Percentiles rank a stretch among this genome's conserved stretches.
Evolutionary conservation across 2,329 filamentous ascomycete species (phyloP).

Genomic region (Penicillium sp.): DNA sequence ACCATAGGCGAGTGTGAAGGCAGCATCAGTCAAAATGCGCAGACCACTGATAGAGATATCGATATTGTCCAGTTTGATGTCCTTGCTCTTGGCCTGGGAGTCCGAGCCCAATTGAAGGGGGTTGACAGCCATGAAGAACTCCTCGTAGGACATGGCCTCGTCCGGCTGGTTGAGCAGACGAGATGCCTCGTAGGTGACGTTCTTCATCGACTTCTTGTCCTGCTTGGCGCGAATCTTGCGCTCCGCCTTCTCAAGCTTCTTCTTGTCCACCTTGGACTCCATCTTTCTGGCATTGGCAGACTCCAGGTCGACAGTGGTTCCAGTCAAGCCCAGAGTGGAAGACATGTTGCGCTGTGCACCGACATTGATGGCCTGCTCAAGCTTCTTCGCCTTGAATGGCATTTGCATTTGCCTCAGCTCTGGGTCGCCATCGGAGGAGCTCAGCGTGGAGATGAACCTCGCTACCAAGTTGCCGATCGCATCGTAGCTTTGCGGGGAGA

Average conservation of each 20-base stretch:
- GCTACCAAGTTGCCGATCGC: slow-evolving; percentile 80
- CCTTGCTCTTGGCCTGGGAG: slow-evolving; percentile 83
- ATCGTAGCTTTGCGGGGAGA: slow-evolving; percentile 68
- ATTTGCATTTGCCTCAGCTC: slow-evolving; percentile 66
- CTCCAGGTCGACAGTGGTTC: slow-evolving; percentile 84
- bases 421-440: slow-evolving; percentile 68
- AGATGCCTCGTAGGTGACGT: slow-evolving; percentile 95
- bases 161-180: slow-evolving; percentile 80
- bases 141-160: slow-evolving; percentile 88
- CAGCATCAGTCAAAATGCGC: slow-evolving; percentile 88
- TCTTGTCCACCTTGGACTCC: slow-evolving; percentile 94
- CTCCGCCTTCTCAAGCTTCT: slow-evolving; percentile 99
- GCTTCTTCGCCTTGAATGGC: slow-evolving; percentile 74
- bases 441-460: slow-evolving; percentile 84
- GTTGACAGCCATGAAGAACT: slow-evolving; percentile 99
- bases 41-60: slow-evolving; percentile 88
- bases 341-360: slow-evolving; percentile 94
- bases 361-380: slow-evolving; percentile 94
- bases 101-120: slow-evolving; percentile 80
- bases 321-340: slow-evolving; percentile 84
- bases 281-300: slow-evolving; percentile 91
- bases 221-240: slow-evolving; percentile 97
- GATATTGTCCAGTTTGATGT: slow-evolving; percentile 95
- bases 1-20: slow-evolving; percentile 84
- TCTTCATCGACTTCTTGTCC: slow-evolving; percentile 98